phyloP scores from a whole-genome alignment of 768 basidiomycete species.

The Xerocomellus intermedius region DNA sequence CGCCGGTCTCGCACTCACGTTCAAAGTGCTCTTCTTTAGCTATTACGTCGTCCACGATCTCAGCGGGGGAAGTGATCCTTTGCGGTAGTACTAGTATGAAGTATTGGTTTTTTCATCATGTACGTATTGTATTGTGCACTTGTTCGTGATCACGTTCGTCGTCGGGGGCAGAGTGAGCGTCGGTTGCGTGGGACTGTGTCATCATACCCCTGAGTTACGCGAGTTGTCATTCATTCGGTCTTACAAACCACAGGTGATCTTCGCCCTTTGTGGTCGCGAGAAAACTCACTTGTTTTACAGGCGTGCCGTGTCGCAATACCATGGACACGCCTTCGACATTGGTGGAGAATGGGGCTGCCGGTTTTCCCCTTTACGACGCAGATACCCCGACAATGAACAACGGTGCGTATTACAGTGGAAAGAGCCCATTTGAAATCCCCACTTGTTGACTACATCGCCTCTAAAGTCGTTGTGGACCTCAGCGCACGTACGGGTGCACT shows the following conservation, averaged over 20 bases:
- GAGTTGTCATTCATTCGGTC: no score
- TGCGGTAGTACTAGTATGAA: slow-evolving; percentile 15
- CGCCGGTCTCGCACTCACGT: slow-evolving; percentile 74
- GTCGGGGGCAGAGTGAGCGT: no score
- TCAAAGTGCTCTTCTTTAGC: slow-evolving; percentile 72
- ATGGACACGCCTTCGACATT: slow-evolving; percentile 12
- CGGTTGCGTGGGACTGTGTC: no score
- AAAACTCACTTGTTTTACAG: no score
- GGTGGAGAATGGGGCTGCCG: background rate
- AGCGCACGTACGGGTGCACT: no score
- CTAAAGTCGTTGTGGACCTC: background rate
- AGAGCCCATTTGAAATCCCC: background rate
- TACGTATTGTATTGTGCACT: background rate
- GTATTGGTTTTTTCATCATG: background rate
- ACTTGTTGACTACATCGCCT: background rate
- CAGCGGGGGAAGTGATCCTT: slow-evolving; percentile 25
- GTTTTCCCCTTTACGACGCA: background rate
- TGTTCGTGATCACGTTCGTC: background rate
- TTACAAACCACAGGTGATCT: no score
- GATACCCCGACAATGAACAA: background rate
- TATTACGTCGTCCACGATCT: slow-evolving; percentile 48
- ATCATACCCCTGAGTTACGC: no score
- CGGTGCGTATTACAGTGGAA: slow-evolving; percentile 1
- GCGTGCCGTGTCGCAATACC: background rate
- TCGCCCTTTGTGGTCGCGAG: no score